Base-by-base conservation (phyloP, 2,329 filamentous ascomycete species). In the Phymatotrichopsis omnivora region DNA sequence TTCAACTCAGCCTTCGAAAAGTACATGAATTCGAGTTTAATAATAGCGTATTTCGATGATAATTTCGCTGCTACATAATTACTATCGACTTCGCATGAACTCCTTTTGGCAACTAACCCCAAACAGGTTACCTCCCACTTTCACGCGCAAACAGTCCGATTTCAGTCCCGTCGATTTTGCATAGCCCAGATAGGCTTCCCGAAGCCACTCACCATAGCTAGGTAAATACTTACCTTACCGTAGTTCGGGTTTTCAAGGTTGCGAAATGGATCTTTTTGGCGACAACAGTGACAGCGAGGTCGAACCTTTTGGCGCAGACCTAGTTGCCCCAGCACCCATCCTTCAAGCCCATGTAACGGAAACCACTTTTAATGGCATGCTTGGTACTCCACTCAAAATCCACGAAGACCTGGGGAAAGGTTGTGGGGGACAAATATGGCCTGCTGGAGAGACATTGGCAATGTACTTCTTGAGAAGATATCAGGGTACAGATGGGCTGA, bases 391-490 rank as follows among this genome's bases (percentile, higher is more conserved):
- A 33, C 71, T 96, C 51, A 71, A 74, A 49, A 74, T 96, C 12
- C 82, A 84, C 59, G 86, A 95, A 63, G 87, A 96, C 64, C 73
- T 94, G 36, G 76, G 75, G 46, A 76, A 83, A 53, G 91, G 91
- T 50, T 96, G 91, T 63, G 91, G 91, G 37, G 91, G 91, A 2
- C 84, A 93, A 65, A 73, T 93, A 8, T 96, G 91, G 91, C 89
- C 87, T 3, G 89, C 89, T 1, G 91, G 91, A 8, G 82, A 93
- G 77, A 75, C 91, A 12, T 70, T 98, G 42, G 75, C 82, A 16
- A 85, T 81, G 64, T 93, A 96, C 62, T 74, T 96, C 72, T 70
- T 96, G 48, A 75, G 80, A 41, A 45, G 50, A 19, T 58, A 57
- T 28, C 43, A 44, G 28, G 44, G 42, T 28, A 52, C 29, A 7